Conservation (phyloP, 108 stramenopile species). For the Mediolabrus comicus region DNA sequence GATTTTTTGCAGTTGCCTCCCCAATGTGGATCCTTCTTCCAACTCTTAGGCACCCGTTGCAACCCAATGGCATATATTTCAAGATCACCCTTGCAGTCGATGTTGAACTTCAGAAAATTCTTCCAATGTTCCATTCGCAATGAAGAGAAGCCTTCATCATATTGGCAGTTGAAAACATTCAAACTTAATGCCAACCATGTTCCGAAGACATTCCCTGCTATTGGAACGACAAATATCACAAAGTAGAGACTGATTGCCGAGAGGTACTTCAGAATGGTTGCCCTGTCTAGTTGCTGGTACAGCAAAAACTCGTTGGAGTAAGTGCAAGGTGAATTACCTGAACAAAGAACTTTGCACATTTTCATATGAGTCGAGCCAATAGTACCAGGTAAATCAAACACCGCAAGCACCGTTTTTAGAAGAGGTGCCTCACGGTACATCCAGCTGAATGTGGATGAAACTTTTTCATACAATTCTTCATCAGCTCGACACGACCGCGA, state of each 20-base stretch:
- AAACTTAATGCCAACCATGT: constrained; percentile 52
- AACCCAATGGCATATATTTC: constrained; percentile 59
- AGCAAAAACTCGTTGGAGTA: constrained; percentile 29
- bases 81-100: constrained; percentile 51
- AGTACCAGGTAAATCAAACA: constrained; percentile 52
- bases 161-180: constrained; percentile 50
- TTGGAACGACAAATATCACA: constrained; percentile 48
- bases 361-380: constrained; percentile 46
- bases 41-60: constrained; percentile 55
- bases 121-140: constrained; percentile 57
- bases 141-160: constrained; percentile 54
- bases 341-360: constrained; percentile 50
- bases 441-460: constrained; percentile 37
- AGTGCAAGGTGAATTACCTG: constrained; percentile 24
- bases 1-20: constrained; percentile 39
- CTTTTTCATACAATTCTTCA: constrained; percentile 18
- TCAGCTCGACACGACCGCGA: constrained; percentile 23
- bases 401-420: constrained; percentile 35
- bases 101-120: constrained; percentile 49
- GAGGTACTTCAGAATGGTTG: constrained; percentile 42
- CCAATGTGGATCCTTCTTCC: constrained; percentile 52
- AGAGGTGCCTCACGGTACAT: constrained; percentile 39
- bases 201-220: constrained; percentile 54
- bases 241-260: constrained; percentile 49
- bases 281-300: constrained; percentile 43